phyloP scores from a whole-genome alignment of 768 basidiomycete genomes.

The Collybia sp. region DNA sequence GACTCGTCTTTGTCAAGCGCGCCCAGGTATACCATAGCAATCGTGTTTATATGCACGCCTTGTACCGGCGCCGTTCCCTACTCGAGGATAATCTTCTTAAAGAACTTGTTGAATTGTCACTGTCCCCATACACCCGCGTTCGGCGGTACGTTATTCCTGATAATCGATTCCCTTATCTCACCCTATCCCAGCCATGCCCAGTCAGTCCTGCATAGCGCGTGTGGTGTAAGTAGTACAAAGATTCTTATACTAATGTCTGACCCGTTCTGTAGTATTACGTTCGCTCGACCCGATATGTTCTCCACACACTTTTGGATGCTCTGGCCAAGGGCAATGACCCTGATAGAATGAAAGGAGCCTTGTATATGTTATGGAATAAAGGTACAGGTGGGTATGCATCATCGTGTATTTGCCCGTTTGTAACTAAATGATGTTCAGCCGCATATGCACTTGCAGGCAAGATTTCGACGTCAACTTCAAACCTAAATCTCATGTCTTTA shows the following conservation, averaged over 20 bases:
- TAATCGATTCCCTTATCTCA: too few species aligned
- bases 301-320: constrained; percentile 58
- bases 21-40: constrained; percentile 76
- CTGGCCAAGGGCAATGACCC: constrained; percentile 75
- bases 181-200: constrained; percentile 55
- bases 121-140: constrained; percentile 77
- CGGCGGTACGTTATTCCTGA: constrained; percentile 46
- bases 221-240: constrained; percentile 43
- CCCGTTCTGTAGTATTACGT: constrained; percentile 50
- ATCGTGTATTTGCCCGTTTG: constrained; percentile 1
- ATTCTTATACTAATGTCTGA: constrained; percentile 6
- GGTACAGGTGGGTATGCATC: constrained; percentile 45
- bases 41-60: constrained; percentile 70
- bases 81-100: constrained; percentile 68
- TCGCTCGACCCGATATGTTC: constrained; percentile 61
- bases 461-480: constrained; percentile 8
- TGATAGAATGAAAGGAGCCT: constrained; percentile 92
- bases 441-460: constrained; percentile 67
- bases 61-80: constrained; percentile 68
- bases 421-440: constrained; percentile 29
- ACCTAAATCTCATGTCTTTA: constrained; percentile 7
- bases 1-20: constrained; percentile 70
- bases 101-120: constrained; percentile 68
- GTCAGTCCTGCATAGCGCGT: constrained; percentile 56
- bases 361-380: constrained; percentile 77